phyloP scores from a whole-genome alignment of 305 asterid genomes.

The Solanum hybrid region DNA sequence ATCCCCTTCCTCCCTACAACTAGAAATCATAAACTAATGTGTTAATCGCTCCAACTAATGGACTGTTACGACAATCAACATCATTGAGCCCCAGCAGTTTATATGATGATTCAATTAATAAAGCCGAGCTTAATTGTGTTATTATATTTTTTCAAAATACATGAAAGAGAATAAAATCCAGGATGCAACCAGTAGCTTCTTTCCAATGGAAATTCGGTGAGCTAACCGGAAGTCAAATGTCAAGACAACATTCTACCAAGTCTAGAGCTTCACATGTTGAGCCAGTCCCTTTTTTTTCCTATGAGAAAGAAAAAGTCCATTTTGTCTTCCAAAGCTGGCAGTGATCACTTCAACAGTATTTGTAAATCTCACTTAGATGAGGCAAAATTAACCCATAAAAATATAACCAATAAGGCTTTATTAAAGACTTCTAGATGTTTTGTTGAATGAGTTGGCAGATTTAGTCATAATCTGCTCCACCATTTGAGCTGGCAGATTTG shows the following conservation, averaged over 20 bases:
- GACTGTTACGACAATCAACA: not conserved
- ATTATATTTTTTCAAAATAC: not conserved
- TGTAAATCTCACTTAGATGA: not conserved
- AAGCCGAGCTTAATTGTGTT: not conserved
- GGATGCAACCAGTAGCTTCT: not conserved
- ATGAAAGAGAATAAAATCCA: not conserved
- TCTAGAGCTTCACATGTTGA: not conserved
- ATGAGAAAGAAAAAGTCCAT: not conserved
- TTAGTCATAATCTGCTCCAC: not conserved
- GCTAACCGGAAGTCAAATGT: not conserved
- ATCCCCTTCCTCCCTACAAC: not conserved
- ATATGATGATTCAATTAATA: not conserved
- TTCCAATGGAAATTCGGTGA: not conserved
- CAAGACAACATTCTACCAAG: not conserved
- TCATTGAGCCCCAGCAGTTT: not conserved
- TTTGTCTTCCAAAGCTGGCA: not conserved
- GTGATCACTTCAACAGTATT: not conserved
- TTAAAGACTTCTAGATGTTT: not conserved
- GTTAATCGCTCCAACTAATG: not conserved
- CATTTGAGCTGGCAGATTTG: not conserved
- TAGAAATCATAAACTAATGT: not conserved
- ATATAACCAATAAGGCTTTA: not conserved
- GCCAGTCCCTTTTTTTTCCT: not conserved
- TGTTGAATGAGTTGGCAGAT: not conserved
- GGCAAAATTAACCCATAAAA: not conserved